Percentiles rank a stretch among this genome's conserved stretches.
phyloP scores from a whole-genome alignment of 2,329 filamentous ascomycete genomes.

The Diaporthe nobilis region DNA sequence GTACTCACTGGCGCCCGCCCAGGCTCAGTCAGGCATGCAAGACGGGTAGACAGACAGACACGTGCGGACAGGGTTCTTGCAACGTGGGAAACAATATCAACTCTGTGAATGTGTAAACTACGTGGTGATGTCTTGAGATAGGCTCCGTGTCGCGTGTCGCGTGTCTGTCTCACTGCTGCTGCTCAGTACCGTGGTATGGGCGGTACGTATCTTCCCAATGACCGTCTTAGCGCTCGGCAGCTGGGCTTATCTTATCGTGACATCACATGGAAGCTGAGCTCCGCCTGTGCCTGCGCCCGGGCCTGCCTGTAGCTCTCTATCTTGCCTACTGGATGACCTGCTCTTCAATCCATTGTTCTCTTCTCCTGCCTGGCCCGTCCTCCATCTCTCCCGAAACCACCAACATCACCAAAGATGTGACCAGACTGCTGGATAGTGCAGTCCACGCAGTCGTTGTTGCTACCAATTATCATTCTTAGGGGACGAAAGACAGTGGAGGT shows the following conservation, averaged over 20 bases:
- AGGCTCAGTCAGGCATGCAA: not conserved
- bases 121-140: not conserved
- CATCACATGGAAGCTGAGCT: constrained; percentile 28
- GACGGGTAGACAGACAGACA: not conserved
- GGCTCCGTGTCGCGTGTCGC: not conserved
- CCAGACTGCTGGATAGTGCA: constrained; percentile 33
- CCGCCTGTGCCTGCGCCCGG: not conserved
- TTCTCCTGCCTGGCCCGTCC: not conserved
- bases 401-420: constrained; percentile 37
- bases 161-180: not conserved
- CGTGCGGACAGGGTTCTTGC: constrained; percentile 5
- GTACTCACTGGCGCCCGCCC: not conserved
- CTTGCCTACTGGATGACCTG: not conserved
- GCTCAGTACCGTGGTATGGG: not conserved
- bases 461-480: constrained; percentile 7
- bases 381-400: not conserved
- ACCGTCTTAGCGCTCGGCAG: constrained; percentile 11
- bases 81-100: constrained; percentile 6
- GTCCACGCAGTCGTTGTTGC: constrained; percentile 10
- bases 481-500: constrained; percentile 21
- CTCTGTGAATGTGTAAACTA: not conserved
- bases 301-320: constrained; percentile 10
- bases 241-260: constrained; percentile 37
- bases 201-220: not conserved
- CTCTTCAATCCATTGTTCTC: constrained; percentile 1